phyloP scores from a whole-genome alignment of 306 rosid genomes.

The Cicer yamashitae region DNA sequence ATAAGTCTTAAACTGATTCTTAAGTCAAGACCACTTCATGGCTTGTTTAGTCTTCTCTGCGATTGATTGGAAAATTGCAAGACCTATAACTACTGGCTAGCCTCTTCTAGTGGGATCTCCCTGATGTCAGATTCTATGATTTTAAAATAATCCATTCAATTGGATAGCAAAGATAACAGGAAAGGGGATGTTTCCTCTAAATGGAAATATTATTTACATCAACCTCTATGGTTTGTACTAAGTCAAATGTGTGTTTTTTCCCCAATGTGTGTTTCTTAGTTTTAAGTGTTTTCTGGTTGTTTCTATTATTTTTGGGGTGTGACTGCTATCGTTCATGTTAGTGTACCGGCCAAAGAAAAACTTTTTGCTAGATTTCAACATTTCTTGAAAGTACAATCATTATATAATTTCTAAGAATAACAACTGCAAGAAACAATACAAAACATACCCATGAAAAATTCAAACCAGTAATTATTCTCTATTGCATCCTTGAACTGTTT shows the following conservation, averaged over 20 bases:
- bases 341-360: neutral
- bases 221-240: slow-evolving; percentile 6
- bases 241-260: neutral
- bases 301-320: slow-evolving; percentile 1
- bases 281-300: slow-evolving; percentile 3
- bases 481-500: slow-evolving; percentile 96
- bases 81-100: slow-evolving; percentile 1
- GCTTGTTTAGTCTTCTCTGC: slow-evolving; percentile 15
- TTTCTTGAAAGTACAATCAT: slow-evolving; percentile 38
- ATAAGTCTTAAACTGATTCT: slow-evolving; percentile 32
- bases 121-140: slow-evolving; percentile 15
- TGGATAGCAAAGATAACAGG: slow-evolving; percentile 8
- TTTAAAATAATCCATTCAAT: slow-evolving; percentile 3
- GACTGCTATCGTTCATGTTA: slow-evolving; percentile 13
- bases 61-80: slow-evolving; percentile 17
- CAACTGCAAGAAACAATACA: slow-evolving; percentile 34
- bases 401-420: neutral
- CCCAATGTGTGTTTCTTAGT: slow-evolving; percentile 15
- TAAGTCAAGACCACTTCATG: slow-evolving; percentile 27
- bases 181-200: neutral
- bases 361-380: slow-evolving; percentile 29
- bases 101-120: slow-evolving; percentile 27
- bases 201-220: slow-evolving; percentile 10
- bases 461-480: slow-evolving; percentile 94
- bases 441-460: slow-evolving; percentile 93